Conservation (phyloP, 768 basidiomycete species). For the Leccinum olivaceopallidum region DNA sequence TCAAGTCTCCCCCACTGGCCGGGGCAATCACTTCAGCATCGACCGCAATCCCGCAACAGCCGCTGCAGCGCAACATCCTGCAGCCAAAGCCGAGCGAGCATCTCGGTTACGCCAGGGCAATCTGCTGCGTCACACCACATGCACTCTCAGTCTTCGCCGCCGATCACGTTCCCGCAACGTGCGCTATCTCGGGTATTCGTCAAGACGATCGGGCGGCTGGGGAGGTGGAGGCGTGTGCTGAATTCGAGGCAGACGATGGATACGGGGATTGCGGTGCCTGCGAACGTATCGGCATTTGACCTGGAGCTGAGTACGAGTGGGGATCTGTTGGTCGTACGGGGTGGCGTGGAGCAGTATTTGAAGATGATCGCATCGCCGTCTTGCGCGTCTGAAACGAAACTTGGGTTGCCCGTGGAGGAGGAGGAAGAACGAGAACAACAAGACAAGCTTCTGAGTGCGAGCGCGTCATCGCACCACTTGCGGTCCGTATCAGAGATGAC, state of each 20-base stretch:
- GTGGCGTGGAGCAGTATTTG: slow-evolving; percentile 67
- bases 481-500: slow-evolving; percentile 34
- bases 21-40: too few species aligned
- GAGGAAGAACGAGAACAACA: slow-evolving; percentile 4
- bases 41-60: too few species aligned
- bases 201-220: slow-evolving; percentile 57
- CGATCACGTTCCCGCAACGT: too few species aligned
- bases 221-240: slow-evolving; percentile 79
- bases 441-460: slow-evolving; percentile 6
- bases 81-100: too few species aligned
- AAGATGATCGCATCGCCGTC: slow-evolving; percentile 49
- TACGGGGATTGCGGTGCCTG: slow-evolving; percentile 36
- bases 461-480: slow-evolving; percentile 21
- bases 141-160: too few species aligned
- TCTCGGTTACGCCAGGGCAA: too few species aligned
- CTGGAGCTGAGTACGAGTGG: slow-evolving; percentile 59
- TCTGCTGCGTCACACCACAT: too few species aligned
- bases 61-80: too few species aligned
- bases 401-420: not conserved
- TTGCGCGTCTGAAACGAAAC: slow-evolving; percentile 9
- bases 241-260: slow-evolving; percentile 44
- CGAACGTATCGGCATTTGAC: slow-evolving; percentile 69
- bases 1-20: too few species aligned
- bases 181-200: too few species aligned
- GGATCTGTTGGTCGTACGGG: slow-evolving; percentile 60